Evolutionary conservation across 208 protist species (phyloP), one percentile per base, ranked within the genome.

Genomic region (Borovskyia barvae): DNA sequence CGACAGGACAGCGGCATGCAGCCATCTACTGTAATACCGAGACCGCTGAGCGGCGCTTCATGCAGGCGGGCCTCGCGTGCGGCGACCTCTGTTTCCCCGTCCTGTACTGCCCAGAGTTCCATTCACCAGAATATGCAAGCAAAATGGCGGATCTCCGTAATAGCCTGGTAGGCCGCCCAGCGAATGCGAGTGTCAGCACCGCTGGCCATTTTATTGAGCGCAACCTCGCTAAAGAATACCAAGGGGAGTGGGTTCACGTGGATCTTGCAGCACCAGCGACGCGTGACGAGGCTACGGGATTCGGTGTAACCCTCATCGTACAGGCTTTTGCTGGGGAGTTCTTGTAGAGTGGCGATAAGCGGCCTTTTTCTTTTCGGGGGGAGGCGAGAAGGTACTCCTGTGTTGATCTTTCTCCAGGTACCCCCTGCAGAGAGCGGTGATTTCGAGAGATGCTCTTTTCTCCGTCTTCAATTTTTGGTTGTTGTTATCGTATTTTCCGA

Each of bases 61-160:
- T 90, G 9, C 9, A 53, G 39, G 60, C 80, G 5, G 82, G 90
- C 14, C 55, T 63, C 41, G 35, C 22, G 9, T 89, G 67, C 30
- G 92, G 92, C 36, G 88, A 97, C 66, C 66, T 95, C 14, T 85
- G 75, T 58, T 94, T 87, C 60, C 92, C 92, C 0, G 71, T 97
- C 4, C 29, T 96, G 5, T 93, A 92, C 73, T 89, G 82, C 70
- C 92, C 92, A 19, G 89, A 97, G 80, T 76, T 94, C 37, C 77
- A 90, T 70, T 76, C 72, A 24, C 22, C 29, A 2, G 86, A 96
- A 77, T 95, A 85, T 60, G 17, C 19, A 5, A 92, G 81, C 47
- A 47, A 20, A 5, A 67, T 93, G 14, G 90, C 92, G 0, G 89
- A 95, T 42, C 71, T 51, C 55, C 63, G 61, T 12, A 97, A 97